Conservation (phyloP, 768 basidiomycete genomes). For the Boletus reticulatus region DNA sequence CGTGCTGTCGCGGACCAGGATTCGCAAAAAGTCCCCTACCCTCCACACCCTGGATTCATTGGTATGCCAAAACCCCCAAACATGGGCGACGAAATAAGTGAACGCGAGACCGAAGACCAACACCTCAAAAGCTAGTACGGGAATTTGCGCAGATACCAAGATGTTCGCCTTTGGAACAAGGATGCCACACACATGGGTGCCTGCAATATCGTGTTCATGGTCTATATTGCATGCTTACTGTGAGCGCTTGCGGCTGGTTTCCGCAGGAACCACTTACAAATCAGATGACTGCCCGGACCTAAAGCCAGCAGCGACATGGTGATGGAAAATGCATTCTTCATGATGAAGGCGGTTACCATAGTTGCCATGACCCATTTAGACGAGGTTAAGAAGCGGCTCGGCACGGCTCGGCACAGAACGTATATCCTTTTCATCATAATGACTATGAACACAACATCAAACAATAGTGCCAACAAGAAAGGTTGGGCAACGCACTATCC, state of each 20-base stretch:
- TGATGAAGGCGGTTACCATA: slow-evolving; percentile 7
- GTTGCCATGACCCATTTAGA: slow-evolving; percentile 3
- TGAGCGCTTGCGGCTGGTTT: not conserved
- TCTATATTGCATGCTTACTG: not conserved
- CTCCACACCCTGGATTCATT: too few relatives aligned
- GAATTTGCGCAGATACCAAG: slow-evolving; percentile 3
- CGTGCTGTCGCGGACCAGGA: too few relatives aligned
- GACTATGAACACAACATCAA: slow-evolving; percentile 3
- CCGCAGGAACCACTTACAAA: not conserved
- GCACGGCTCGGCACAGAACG: slow-evolving; percentile 2
- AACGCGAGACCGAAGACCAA: slow-evolving; percentile 13
- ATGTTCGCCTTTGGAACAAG: not conserved
- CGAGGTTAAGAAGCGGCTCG: slow-evolving; percentile 1
- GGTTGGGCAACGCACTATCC: slow-evolving; percentile 12
- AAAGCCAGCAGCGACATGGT: slow-evolving; percentile 8
- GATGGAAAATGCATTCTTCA: slow-evolving; percentile 1
- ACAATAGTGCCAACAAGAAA: too few relatives aligned
- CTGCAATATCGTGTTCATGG: not conserved
- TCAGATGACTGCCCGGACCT: slow-evolving; percentile 9
- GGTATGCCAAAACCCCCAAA: too few relatives aligned
- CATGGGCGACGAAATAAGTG: too few relatives aligned
- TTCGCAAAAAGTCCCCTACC: too few relatives aligned
- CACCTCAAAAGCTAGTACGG: slow-evolving; percentile 13
- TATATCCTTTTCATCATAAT: slow-evolving; percentile 22
- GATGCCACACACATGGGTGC: slow-evolving; percentile 3